Base-by-base conservation (phyloP, 2,329 filamentous ascomycete genomes). In the Paramyrothecium roridum region DNA sequence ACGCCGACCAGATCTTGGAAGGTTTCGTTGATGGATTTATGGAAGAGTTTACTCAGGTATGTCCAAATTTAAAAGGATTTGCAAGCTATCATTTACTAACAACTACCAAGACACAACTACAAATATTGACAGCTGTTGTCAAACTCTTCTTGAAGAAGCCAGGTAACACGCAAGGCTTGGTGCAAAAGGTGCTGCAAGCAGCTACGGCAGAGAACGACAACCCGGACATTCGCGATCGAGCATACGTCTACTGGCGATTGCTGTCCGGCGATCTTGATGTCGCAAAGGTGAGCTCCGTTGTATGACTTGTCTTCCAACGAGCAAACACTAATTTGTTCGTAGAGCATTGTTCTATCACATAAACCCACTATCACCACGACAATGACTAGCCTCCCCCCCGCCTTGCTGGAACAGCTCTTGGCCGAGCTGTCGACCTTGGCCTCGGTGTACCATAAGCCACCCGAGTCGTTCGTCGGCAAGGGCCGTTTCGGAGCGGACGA, bases 131-230 rank as follows among this genome's bases (percentile, higher is more conserved):
- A 10, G 93, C 95, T 2, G 93, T 97, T 4, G 93, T 99, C 55
- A 99, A 99, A 73, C 82, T 99, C 33, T 99, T 98, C 80, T 75
- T 99, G 61, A 98, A 99, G 76, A 96, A 96, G 74, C 95, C 95
- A 3, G 89, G 95, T 66, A 92, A 90, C 69, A 93, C 90, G 54
- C 93, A 98, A 75, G 86, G 85, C 1, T 80, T 99, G 3, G 93
- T 99, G 1, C 93, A 97, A 68, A 96, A 96, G 70, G 93, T 99
- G 17, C 82, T 99, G 22, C 93, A 98, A 73, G 83, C 88, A 40
- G 93, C 95, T 30, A 99, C 95, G 8, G 89, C 89, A 46, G 93
- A 98, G 67, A 96, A 93, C 67, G 95, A 99, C 72, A 99, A 99
- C 70, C 93, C 95, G 1, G 95, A 99, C 75, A 96, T 98, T 64